Conservation (phyloP, 2,329 filamentous ascomycete species). For the Aureobasidium leucospermi region DNA sequence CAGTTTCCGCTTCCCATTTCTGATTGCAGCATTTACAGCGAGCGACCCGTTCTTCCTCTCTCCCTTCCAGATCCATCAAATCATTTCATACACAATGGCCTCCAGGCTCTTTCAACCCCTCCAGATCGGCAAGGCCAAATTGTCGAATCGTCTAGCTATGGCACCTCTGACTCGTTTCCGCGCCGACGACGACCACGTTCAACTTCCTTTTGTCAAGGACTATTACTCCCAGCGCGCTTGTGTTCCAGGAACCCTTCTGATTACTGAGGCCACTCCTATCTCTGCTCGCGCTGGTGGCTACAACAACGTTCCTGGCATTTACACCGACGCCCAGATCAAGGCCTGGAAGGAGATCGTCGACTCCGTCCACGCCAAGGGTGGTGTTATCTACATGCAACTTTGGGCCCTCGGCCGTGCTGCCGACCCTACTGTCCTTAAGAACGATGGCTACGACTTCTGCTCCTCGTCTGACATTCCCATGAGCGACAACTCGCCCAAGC, state of each 20-base stretch:
- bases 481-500: conserved; percentile 28
- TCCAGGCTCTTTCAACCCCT: conserved; percentile 35
- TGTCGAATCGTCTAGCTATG: conserved; percentile 46
- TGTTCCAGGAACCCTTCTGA: conserved; percentile 48
- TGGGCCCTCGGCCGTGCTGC: conserved; percentile 55
- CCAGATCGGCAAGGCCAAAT: conserved; percentile 32
- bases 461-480: conserved; percentile 28
- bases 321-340: conserved; percentile 47
- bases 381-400: conserved; percentile 55
- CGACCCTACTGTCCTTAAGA: conserved; percentile 28
- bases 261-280: conserved; percentile 52
- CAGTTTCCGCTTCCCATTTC: neutral
- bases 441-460: conserved; percentile 24
- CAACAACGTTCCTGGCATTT: conserved; percentile 52
- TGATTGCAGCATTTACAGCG: neutral
- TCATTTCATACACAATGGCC: conserved; percentile 6
- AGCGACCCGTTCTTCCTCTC: neutral
- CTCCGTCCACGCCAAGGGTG: conserved; percentile 56
- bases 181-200: conserved; percentile 42
- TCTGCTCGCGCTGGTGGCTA: conserved; percentile 41
- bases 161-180: conserved; percentile 50
- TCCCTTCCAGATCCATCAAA: neutral
- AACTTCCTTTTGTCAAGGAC: conserved; percentile 19
- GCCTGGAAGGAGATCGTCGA: conserved; percentile 56
- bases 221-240: conserved; percentile 17